phyloP scores from a whole-genome alignment of 1,284 basidiomycete species.

The Pseudozyma hubeiensis region DNA sequence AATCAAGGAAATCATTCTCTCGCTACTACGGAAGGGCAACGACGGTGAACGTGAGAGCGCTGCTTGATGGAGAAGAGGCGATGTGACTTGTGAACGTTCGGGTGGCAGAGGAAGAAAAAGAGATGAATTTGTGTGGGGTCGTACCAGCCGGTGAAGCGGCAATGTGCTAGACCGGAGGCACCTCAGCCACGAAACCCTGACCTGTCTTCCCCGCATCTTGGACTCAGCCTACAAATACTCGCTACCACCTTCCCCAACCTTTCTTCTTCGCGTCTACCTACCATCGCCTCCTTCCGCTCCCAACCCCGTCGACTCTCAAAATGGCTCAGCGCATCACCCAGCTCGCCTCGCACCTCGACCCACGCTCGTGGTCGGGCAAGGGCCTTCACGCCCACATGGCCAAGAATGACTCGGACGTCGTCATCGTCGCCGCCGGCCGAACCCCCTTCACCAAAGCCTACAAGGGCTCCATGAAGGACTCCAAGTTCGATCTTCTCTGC shows the following conservation, averaged over 20 bases:
- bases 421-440: conserved; percentile 85
- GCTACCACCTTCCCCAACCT: neutral
- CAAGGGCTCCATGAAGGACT: conserved; percentile 84
- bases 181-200: neutral
- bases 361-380: conserved; percentile 60
- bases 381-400: conserved; percentile 52
- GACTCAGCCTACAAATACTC: conserved; percentile 11
- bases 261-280: neutral
- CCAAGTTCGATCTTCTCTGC: conserved; percentile 60
- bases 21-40: too few species aligned
- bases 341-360: conserved; percentile 62
- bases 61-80: neutral
- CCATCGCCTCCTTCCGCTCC: neutral
- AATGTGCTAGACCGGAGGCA: conserved; percentile 16
- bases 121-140: neutral
- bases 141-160: conserved; percentile 27
- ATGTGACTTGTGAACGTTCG: too few species aligned
- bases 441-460: conserved; percentile 81
- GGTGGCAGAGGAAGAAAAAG: neutral
- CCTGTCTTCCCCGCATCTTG: conserved; percentile 21
- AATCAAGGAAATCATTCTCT: too few species aligned
- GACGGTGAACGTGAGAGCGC: too few species aligned
- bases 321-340: conserved; percentile 58
- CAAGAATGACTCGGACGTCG: conserved; percentile 69
- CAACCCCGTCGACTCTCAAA: conserved; percentile 2